Percentiles rank a stretch among this genome's conserved stretches.
Conservation (phyloP, 225 moss, liverwort and hornwort species). For the Lunularia cruciata region DNA sequence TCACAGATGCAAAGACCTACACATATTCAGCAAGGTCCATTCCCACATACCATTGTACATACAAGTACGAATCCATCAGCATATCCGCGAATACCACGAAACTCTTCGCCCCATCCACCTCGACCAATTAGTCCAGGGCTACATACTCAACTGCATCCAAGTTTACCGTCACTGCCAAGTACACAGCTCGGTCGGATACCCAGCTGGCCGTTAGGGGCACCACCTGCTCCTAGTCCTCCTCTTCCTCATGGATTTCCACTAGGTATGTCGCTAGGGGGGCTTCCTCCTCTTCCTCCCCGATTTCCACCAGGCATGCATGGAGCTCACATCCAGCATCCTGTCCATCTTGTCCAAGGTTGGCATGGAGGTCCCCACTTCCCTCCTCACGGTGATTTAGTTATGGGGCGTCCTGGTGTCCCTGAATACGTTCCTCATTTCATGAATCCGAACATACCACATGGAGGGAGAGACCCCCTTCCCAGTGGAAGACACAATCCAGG, state of each 20-base stretch:
- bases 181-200: background rate
- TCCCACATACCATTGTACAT: background rate
- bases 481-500: background rate
- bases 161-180: background rate
- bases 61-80: background rate
- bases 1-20: too few relatives aligned
- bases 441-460: background rate
- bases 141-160: background rate
- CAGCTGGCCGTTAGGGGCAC: background rate
- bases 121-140: background rate
- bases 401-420: background rate
- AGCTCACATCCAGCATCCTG: background rate
- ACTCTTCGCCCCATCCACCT: background rate
- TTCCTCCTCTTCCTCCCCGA: background rate
- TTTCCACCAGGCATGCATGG: background rate
- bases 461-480: background rate
- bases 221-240: constrained; percentile 10
- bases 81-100: background rate
- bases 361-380: background rate
- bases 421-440: background rate
- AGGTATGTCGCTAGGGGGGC: background rate
- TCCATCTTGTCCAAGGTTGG: background rate
- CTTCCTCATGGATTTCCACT: constrained; percentile 7
- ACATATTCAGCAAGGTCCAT: background rate
- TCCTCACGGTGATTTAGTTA: background rate